Evolutionary conservation across 331 rosid genomes (phyloP), one percentile per base, ranked within the genome.

Genomic region (Acacia pycnantha): DNA sequence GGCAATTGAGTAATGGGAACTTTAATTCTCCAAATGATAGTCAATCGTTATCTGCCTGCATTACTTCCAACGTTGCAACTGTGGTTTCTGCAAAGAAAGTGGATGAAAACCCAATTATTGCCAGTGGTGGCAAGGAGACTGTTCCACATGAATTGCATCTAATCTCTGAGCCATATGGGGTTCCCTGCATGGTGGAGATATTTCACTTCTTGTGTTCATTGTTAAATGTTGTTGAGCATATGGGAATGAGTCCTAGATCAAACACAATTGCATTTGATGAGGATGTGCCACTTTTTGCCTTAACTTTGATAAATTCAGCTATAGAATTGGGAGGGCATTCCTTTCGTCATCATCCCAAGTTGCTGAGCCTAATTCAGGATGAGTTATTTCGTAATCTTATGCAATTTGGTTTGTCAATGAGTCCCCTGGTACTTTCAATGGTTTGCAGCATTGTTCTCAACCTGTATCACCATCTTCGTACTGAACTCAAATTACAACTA

Each of bases 161-260:
- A n/a, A 86, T 90, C 94, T 87, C 83, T 66, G 92, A 90, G 84
- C 97, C 94, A 0, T 94, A 88, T 70, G 97, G 98, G 72, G 93
- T 90, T 59, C 90, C 95, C 33, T 92, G 98, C 90, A 92, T 92
- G 97, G 95, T 94, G 86, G 95, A 92, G 84, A 94, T 90, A 84
- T 94, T 94, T 77, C 91, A 91, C 82, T 94, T 94, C 87, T 86
- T 94, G 62, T 92, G 97, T 79, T 90, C 93, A 79, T 84, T 92
- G 92, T 83, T 92, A 81, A 90, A 92, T 90, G 84, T 88, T 79
- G 88, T 83, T 82, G 95, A 94, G 91, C 87, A 88, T 82, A 83
- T 85, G 88, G 98, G 91, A 78, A 70, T 80, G 82, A 88, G 84
- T 74, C 83, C 94, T 35, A 85, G 90, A 82, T 88, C 94, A 77